Evolutionary conservation across 768 basidiomycete species (phyloP), one percentile per base, ranked within the genome.

Genomic region (Xerocomellus chrysenteron): DNA sequence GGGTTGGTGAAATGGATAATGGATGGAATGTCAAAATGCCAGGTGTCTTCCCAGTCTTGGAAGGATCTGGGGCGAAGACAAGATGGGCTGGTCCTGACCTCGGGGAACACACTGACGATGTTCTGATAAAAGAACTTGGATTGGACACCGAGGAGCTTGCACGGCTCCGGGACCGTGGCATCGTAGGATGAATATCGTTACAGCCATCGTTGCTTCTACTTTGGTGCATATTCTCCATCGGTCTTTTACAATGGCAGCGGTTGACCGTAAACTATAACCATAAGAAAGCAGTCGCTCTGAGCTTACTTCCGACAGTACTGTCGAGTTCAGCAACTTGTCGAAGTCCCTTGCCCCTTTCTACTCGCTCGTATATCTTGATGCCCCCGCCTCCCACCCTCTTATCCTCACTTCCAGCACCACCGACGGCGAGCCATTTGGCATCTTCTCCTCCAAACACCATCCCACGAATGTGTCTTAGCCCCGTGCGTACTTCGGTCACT

Each of bases 1-100:
- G 74, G 76, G 81, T 88, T 10, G 71, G 71, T 14, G 62, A 64
- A 43, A 62, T 68, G 21, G 69, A 66, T 1, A 74, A 58, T 5
- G 77, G 82, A 2, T 87, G 86, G 86, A 80, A 69, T 40, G 78
- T 88, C 55, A 88, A 86, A 69, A 86, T 89, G 84, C 77, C 80
- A 40, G 79, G 78, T 28, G 84, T 85, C 28, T 84, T 84, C 58
- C 87, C 87, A 8, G 68, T 83, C 50, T 67, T 89, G 51, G 80
- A 86, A 55, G 85, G 83, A 14, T 80, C 80, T 28, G 77, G 84
- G 42, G 71, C 80, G 5, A 75, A 75, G 60, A 85, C 86, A 2
- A 78, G 75, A 58, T 88, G 86, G 86, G 86, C 85, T 28, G 87
- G 86, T 0, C 87, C 86, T 2, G 76, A 86, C 57, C 72, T 88